Conservation (phyloP, 2,329 filamentous ascomycete species). For the Fusarium solani-melongenae region DNA sequence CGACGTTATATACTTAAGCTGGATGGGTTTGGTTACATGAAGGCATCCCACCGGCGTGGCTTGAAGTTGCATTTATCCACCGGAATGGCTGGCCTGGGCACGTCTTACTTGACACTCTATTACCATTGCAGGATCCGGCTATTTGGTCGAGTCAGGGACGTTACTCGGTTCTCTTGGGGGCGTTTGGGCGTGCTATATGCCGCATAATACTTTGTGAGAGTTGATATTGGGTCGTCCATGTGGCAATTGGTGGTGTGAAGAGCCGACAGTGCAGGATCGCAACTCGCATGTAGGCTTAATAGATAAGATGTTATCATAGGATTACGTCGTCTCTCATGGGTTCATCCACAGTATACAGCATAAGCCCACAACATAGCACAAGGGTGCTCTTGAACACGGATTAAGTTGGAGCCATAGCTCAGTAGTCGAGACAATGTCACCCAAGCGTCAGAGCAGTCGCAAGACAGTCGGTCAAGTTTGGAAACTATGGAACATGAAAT, state of each 20-base stretch:
- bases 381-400: background rate
- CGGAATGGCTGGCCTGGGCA: background rate
- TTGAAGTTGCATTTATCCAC: background rate
- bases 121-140: background rate
- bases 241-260: background rate
- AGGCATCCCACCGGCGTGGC: background rate
- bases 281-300: background rate
- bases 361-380: background rate
- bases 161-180: background rate
- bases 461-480: background rate
- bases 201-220: background rate
- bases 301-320: background rate
- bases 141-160: background rate
- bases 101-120: background rate
- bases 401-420: background rate
- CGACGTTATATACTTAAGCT: background rate
- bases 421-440: background rate
- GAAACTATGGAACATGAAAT: background rate
- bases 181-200: background rate
- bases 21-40: background rate
- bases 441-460: background rate
- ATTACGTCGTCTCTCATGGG: background rate
- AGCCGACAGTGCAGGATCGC: background rate
- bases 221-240: background rate
- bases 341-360: background rate